Evolutionary conservation across 148 eudicot species (phyloP).

Genomic region (Camellia japonica): DNA sequence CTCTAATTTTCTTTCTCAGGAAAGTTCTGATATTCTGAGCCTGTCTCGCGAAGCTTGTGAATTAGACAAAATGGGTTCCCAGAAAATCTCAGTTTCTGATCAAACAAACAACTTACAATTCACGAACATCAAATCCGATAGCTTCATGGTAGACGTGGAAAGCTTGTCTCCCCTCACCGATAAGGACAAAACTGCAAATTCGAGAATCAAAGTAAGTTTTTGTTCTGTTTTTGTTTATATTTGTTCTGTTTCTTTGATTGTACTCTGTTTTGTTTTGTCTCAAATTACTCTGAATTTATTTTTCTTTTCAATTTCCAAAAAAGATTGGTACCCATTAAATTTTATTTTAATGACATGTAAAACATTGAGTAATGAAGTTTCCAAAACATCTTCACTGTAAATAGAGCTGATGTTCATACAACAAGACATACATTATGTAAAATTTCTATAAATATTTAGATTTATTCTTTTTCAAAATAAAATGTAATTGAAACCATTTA

Average conservation of each 20-base stretch:
- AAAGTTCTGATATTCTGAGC: neutral
- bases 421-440: no score
- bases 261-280: neutral
- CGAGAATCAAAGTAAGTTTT: constrained; percentile 59
- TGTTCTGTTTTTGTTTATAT: neutral
- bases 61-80: constrained; percentile 20
- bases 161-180: constrained; percentile 46
- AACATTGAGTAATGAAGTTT: neutral
- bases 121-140: constrained; percentile 34
- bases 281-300: neutral
- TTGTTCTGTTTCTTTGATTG: constrained; percentile 2
- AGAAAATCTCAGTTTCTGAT: constrained; percentile 37
- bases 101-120: constrained; percentile 24
- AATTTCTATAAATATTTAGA: no score
- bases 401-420: no score
- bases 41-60: constrained; percentile 4
- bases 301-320: neutral
- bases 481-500: no score
- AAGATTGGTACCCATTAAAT: neutral
- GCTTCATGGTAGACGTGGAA: constrained; percentile 64
- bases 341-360: neutral
- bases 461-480: no score
- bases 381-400: no score
- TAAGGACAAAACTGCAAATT: constrained; percentile 43
- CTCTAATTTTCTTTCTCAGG: constrained; percentile 16